These are phyloP conservation scores for Prasinococcaceae sp. DNA, from an alignment of 139 green algal species.

Conservation along the genomic window DNA sequence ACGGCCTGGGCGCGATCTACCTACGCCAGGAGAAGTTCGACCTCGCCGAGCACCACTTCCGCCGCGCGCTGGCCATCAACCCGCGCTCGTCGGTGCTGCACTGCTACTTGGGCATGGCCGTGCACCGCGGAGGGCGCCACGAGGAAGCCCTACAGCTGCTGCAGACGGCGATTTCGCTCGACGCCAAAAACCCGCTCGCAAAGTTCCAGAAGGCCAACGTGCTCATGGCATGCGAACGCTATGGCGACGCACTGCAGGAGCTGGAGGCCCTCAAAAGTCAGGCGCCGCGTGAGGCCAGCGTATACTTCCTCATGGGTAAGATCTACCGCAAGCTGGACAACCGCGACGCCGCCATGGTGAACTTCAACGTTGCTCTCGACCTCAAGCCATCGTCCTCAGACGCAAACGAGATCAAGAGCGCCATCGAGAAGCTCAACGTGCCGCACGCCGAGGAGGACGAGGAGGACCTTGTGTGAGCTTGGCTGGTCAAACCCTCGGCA, in stretches of 20 bases:
- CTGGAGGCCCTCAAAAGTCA: slow-evolving; percentile 54
- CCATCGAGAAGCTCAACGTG: slow-evolving; percentile 64
- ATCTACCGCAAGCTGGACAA: slow-evolving; percentile 56
- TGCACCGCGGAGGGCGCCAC: slow-evolving; percentile 40
- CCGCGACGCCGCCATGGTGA: slow-evolving; percentile 48
- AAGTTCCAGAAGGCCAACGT: slow-evolving; percentile 70
- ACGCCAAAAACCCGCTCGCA: slow-evolving; percentile 78
- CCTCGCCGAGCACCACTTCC: slow-evolving; percentile 78
- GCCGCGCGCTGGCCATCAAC: slow-evolving; percentile 53
- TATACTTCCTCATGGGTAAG: slow-evolving; percentile 82
- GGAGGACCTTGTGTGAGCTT: slow-evolving; percentile 21
- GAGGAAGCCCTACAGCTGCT: slow-evolving; percentile 56
- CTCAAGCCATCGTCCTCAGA: slow-evolving; percentile 62
- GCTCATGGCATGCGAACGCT: slow-evolving; percentile 44
- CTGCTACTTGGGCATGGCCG: slow-evolving; percentile 76
- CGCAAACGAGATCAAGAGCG: slow-evolving; percentile 61
- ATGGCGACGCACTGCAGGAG: slow-evolving; percentile 50
- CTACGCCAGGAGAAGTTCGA: slow-evolving; percentile 83
- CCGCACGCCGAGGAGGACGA: slow-evolving; percentile 58
- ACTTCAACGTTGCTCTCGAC: slow-evolving; percentile 62
- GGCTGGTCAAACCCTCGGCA: too few species aligned
- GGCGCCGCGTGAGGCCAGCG: slow-evolving; percentile 62
- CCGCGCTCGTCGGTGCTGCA: slow-evolving; percentile 63
- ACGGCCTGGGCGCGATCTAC: slow-evolving; percentile 83
- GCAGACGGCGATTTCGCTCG: slow-evolving; percentile 50